Evolutionary conservation across 257 asterid species (phyloP).

Genomic region (Nicotiana obtusifolia): DNA sequence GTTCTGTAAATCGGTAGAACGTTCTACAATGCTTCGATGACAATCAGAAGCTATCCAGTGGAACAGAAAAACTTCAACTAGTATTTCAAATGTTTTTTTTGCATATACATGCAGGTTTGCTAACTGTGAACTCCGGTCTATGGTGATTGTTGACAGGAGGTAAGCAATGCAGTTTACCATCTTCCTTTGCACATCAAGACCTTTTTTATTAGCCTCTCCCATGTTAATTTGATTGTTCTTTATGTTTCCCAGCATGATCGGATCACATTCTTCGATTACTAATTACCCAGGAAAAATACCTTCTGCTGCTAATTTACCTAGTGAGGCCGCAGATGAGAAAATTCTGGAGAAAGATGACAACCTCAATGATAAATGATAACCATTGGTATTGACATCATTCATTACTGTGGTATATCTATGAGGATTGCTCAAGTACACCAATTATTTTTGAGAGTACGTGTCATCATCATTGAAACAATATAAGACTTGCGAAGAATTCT

Average conservation of each 20-base stretch:
- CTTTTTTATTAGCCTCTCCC: not conserved
- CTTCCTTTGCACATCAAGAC: not conserved
- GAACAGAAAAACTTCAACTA: not conserved
- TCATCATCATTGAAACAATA: not conserved
- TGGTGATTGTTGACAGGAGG: conserved; percentile 74
- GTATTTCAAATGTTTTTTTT: not conserved
- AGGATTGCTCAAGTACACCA: not conserved
- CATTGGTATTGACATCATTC: not conserved
- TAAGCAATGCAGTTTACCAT: conserved; percentile 12
- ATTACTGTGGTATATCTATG: not conserved
- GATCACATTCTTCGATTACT: conserved; percentile 41
- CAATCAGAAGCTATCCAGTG: not conserved
- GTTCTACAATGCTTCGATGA: not conserved
- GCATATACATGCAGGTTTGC: conserved; percentile 51
- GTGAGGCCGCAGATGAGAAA: conserved; percentile 38
- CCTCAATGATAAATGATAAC: not conserved
- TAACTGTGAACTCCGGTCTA: conserved; percentile 90
- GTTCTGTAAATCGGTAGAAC: not conserved
- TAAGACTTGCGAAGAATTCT: not conserved
- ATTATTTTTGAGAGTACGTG: not conserved
- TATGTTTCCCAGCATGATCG: conserved; percentile 42
- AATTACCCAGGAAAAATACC: conserved; percentile 73
- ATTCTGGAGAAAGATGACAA: conserved; percentile 26
- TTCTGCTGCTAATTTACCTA: conserved; percentile 46
- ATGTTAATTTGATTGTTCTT: conserved; percentile 12